Conservation (phyloP, 2,329 filamentous ascomycete species). For the Colletotrichum magnum region DNA sequence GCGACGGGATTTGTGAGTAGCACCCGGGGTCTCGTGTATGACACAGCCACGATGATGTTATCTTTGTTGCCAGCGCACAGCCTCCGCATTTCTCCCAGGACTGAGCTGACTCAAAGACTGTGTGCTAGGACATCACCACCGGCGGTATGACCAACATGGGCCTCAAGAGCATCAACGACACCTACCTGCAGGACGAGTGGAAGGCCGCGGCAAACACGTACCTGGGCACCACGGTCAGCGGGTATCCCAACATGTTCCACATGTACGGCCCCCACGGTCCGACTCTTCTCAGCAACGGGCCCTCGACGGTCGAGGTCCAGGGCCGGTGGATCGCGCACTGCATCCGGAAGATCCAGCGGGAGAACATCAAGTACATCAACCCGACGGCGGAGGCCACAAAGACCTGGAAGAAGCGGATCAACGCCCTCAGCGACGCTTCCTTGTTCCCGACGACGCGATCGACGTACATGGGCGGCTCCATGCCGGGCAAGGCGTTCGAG, state of each 20-base stretch:
- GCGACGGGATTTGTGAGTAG: conserved; percentile 62
- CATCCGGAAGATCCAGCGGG: conserved; percentile 62
- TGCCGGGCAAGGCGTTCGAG: conserved; percentile 62
- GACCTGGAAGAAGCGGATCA: conserved; percentile 64
- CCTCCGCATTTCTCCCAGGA: background rate
- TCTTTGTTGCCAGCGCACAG: background rate
- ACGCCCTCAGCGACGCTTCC: conserved; percentile 60
- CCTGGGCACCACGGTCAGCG: conserved; percentile 58
- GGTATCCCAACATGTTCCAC: conserved; percentile 66
- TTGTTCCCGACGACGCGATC: conserved; percentile 64
- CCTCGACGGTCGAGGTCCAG: conserved; percentile 67
- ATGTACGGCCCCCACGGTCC: conserved; percentile 71
- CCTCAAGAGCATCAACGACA: conserved; percentile 55
- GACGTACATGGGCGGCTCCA: conserved; percentile 70
- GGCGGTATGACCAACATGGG: conserved; percentile 61
- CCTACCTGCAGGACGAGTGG: conserved; percentile 60
- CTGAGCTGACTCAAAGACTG: background rate
- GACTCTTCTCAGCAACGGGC: conserved; percentile 69
- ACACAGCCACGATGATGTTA: background rate
- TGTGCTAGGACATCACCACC: conserved; percentile 23
- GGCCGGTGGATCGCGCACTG: conserved; percentile 68
- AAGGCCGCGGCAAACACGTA: conserved; percentile 57
- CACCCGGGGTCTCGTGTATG: background rate
- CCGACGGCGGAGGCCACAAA: conserved; percentile 60
- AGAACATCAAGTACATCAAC: conserved; percentile 65